Conservation (phyloP, 306 rosid species). For the Trifolium repens region DNA sequence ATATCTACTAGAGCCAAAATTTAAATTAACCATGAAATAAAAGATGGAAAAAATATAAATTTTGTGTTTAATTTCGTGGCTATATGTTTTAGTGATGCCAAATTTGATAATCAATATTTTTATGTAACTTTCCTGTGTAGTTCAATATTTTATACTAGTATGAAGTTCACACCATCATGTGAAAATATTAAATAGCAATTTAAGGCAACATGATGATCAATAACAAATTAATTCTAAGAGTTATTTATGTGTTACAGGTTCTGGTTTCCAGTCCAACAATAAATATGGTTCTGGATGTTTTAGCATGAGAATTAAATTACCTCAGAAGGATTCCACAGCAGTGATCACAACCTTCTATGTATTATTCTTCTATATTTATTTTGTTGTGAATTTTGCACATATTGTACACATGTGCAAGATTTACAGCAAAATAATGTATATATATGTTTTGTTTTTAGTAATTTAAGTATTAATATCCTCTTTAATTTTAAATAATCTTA, state of each 20-base stretch:
- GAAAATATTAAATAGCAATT: neutral
- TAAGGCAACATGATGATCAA: neutral
- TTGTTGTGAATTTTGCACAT: no score
- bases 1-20: neutral
- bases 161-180: neutral
- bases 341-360: conserved; percentile 45
- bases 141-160: no score
- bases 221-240: neutral
- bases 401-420: no score
- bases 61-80: no score
- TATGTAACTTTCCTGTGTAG: no score
- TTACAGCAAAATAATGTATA: no score
- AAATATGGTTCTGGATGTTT: conserved; percentile 37
- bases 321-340: conserved; percentile 20
- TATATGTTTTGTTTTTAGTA: neutral
- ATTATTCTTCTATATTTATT: neutral
- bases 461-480: neutral
- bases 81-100: no score
- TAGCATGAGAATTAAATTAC: conserved; percentile 31
- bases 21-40: neutral
- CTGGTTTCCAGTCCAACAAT: conserved; percentile 22
- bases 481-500: neutral
- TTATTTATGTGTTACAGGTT: neutral
- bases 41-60: no score
- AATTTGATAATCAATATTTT: no score